Conservation (phyloP, 2,329 filamentous ascomycete species). For the Aspergillus transmontanensis region DNA sequence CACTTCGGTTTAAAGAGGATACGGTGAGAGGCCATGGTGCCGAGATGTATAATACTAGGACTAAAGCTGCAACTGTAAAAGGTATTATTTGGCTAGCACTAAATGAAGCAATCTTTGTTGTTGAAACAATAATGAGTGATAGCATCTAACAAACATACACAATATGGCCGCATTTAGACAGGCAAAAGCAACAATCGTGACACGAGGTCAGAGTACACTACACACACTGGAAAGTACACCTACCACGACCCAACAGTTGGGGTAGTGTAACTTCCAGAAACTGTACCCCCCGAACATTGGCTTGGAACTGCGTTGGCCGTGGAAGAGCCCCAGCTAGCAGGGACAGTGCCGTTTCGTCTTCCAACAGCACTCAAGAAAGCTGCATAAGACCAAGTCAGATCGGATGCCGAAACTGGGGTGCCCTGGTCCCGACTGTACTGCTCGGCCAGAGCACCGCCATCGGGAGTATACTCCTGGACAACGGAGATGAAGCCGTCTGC, state of each 20-base stretch:
- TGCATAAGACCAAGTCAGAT: slow-evolving; percentile 28
- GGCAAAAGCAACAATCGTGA: not conserved
- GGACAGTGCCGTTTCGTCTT: slow-evolving; percentile 19
- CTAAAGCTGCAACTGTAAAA: too few species aligned
- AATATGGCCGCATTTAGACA: not conserved
- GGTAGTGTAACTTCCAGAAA: slow-evolving; percentile 13
- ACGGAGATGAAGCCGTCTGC: slow-evolving; percentile 56
- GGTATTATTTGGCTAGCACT: not conserved
- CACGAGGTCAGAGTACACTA: not conserved
- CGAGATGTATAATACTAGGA: too few species aligned
- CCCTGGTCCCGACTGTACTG: slow-evolving; percentile 34
- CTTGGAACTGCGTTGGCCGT: slow-evolving; percentile 5
- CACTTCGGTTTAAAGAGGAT: too few species aligned
- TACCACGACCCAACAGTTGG: slow-evolving; percentile 11
- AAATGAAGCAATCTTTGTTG: not conserved
- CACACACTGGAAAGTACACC: not conserved
- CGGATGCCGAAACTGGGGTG: slow-evolving; percentile 14
- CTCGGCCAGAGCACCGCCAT: slow-evolving; percentile 34
- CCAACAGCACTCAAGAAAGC: slow-evolving; percentile 21
- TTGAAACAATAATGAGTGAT: not conserved
- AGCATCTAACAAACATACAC: not conserved
- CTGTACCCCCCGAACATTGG: slow-evolving; percentile 13
- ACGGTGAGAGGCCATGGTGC: too few species aligned
- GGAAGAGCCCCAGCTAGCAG: slow-evolving; percentile 24
- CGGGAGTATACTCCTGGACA: slow-evolving; percentile 30